Percentiles rank a stretch among this genome's conserved stretches.
These are phyloP conservation scores for Microbotryum violaceum DNA, from an alignment of 1,284 basidiomycete genomes.

Conservation along the genomic window DNA sequence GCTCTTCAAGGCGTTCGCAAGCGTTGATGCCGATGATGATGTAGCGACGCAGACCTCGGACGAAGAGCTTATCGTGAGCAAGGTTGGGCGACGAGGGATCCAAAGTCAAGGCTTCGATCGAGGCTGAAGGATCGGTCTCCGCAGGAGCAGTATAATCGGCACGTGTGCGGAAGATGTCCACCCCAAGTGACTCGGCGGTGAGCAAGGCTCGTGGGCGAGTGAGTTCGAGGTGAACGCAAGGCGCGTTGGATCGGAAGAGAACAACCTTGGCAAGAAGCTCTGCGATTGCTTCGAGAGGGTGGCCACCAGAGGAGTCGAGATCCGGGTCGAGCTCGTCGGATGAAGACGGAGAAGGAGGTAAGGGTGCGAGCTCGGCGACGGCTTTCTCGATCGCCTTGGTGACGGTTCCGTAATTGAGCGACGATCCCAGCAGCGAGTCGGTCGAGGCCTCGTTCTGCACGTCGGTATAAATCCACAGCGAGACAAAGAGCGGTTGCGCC, in stretches of 20 bases:
- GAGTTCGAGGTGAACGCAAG: conserved; percentile 24
- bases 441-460: conserved; percentile 20
- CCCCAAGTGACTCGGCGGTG: conserved; percentile 19
- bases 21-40: conserved; percentile 65
- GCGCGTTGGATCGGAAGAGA: conserved; percentile 22
- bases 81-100: background rate
- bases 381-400: conserved; percentile 40
- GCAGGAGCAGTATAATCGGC: conserved; percentile 14
- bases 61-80: conserved; percentile 42
- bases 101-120: background rate
- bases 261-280: conserved; percentile 22
- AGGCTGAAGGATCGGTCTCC: background rate
- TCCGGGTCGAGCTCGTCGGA: no score
- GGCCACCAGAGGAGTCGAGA: background rate
- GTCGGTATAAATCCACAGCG: conserved; percentile 53
- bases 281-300: conserved; percentile 23
- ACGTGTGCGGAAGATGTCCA: conserved; percentile 14
- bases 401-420: conserved; percentile 50
- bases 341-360: no score
- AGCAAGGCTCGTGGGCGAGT: conserved; percentile 21
- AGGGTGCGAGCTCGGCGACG: background rate
- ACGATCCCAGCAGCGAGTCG: conserved; percentile 17
- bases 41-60: conserved; percentile 43
- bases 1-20: conserved; percentile 61
- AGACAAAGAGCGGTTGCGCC: conserved; percentile 53